Conservation (phyloP, 768 basidiomycete species). For the Boletus fagicola region DNA sequence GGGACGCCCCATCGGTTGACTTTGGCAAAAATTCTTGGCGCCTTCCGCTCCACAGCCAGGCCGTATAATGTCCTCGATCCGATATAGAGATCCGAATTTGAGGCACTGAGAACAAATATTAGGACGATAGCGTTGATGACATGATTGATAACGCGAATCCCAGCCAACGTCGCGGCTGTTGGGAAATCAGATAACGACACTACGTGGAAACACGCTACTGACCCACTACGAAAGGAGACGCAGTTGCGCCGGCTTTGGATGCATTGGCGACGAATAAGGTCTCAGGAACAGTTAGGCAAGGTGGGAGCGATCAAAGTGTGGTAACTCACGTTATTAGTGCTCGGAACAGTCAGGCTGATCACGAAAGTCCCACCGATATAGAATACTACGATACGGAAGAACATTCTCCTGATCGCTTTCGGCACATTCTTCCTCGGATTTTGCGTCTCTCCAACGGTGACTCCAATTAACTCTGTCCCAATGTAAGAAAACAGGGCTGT, state of each 20-base stretch:
- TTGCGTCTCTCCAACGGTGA: slow-evolving; percentile 36
- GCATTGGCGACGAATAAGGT: slow-evolving; percentile 28
- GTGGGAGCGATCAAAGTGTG: slow-evolving; percentile 13
- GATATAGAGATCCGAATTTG: slow-evolving; percentile 64
- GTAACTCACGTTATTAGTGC: slow-evolving; percentile 34
- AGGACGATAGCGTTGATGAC: slow-evolving; percentile 41
- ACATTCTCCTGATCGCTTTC: slow-evolving; percentile 42
- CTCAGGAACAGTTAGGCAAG: slow-evolving; percentile 16
- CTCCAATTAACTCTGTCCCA: slow-evolving; percentile 41
- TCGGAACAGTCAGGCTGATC: slow-evolving; percentile 42
- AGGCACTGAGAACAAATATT: slow-evolving; percentile 43
- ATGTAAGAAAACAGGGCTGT: slow-evolving; percentile 36
- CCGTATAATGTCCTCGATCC: slow-evolving; percentile 48
- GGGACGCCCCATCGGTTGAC: slow-evolving; percentile 37
- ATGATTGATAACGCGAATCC: slow-evolving; percentile 47
- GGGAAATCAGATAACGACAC: slow-evolving; percentile 8
- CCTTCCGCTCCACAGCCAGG: slow-evolving; percentile 46
- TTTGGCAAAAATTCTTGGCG: slow-evolving; percentile 40
- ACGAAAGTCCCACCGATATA: slow-evolving; percentile 37
- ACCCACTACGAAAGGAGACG: slow-evolving; percentile 44
- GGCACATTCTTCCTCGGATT: slow-evolving; percentile 45
- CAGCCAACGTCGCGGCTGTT: slow-evolving; percentile 39
- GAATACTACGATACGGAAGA: slow-evolving; percentile 28
- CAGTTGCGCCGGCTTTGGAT: slow-evolving; percentile 30
- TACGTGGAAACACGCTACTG: slow-evolving; percentile 24